A percentile compares a stretch with the other conserved stretches of the same genome.
phyloP scores from a whole-genome alignment of 2,329 filamentous ascomycete genomes.

The Orbilia ellipsospora region DNA sequence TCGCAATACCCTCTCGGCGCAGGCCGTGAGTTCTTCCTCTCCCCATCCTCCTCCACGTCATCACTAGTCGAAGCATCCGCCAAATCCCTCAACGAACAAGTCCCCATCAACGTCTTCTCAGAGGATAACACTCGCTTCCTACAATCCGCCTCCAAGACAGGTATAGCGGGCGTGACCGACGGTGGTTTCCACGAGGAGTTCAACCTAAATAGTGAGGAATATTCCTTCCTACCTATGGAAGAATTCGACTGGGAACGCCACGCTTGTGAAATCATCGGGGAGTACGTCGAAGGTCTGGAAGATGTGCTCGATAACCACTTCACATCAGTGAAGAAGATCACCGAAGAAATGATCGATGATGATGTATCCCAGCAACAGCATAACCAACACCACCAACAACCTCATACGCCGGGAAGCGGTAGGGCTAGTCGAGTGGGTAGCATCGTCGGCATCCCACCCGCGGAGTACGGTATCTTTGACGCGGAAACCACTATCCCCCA shows the following conservation, averaged over 20 bases:
- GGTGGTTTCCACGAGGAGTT: conserved; percentile 57
- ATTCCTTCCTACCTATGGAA: conserved; percentile 58
- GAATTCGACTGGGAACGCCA: conserved; percentile 59
- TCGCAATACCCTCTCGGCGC: conserved; percentile 50
- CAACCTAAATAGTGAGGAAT: conserved; percentile 57
- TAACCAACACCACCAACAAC: conserved; percentile 8
- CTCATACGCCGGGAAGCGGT: conserved; percentile 28
- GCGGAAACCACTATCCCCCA: conserved; percentile 14
- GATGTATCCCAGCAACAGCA: conserved; percentile 23
- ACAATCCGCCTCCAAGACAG: conserved; percentile 42
- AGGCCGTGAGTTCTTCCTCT: conserved; percentile 57
- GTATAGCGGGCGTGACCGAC: conserved; percentile 50
- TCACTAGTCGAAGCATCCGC: conserved; percentile 57
- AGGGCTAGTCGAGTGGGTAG: conserved; percentile 41
- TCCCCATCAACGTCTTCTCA: conserved; percentile 56
- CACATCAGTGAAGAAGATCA: conserved; percentile 55
- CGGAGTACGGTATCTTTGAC: conserved; percentile 43
- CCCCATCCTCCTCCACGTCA: conserved; percentile 58
- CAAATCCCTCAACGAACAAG: conserved; percentile 56
- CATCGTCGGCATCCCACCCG: conserved; percentile 30
- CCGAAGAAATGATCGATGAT: conserved; percentile 55
- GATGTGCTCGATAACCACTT: conserved; percentile 57
- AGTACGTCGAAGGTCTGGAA: conserved; percentile 58
- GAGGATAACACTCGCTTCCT: conserved; percentile 57
- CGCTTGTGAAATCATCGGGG: conserved; percentile 57